These are phyloP conservation scores for Corymbia maculata DNA, from an alignment of 345 rosid species.

Conservation along the genomic window DNA sequence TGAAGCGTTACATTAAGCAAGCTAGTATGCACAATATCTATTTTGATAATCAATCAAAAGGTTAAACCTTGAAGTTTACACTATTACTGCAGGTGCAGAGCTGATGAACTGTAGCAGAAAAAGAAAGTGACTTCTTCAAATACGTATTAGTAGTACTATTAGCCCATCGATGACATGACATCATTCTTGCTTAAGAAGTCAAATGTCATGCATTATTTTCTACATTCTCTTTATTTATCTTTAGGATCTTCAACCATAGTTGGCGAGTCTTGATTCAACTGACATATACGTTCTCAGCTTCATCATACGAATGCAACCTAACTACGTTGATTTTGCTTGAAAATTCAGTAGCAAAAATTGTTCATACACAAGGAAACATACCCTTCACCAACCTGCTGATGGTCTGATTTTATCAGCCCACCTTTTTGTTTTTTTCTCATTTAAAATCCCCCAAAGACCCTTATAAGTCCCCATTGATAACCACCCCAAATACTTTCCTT, in stretches of 20 bases:
- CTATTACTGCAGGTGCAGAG: neutral
- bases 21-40: neutral
- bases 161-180: neutral
- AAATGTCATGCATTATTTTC: neutral
- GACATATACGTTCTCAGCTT: neutral
- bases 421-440: neutral
- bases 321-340: slow-evolving; percentile 12
- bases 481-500: neutral
- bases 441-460: neutral
- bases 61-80: neutral
- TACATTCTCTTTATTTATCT: neutral
- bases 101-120: neutral
- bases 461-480: neutral
- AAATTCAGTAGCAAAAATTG: slow-evolving; percentile 10
- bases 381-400: slow-evolving; percentile 49
- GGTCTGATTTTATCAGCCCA: slow-evolving; percentile 1
- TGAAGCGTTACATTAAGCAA: neutral
- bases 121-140: neutral
- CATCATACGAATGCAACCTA: neutral
- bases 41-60: neutral
- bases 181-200: neutral
- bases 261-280: neutral
- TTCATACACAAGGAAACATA: slow-evolving; percentile 30
- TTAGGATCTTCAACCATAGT: neutral
- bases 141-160: neutral